Evolutionary conservation across 164 flowering plant species (phyloP), one percentile per base, ranked within the genome.

Genomic region (Brasenia schreberi): DNA sequence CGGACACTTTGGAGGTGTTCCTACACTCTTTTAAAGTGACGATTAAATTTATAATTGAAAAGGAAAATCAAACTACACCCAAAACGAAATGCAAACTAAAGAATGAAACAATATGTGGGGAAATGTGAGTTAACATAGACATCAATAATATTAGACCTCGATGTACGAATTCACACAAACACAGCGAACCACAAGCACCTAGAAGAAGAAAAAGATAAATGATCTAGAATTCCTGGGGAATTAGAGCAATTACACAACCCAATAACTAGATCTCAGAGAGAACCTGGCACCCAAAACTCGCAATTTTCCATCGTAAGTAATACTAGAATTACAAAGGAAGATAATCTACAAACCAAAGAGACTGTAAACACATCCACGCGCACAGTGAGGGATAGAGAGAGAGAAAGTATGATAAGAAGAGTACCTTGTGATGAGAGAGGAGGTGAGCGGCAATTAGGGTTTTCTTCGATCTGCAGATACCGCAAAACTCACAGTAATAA

Each of bases 401-500:
- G n/a, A 18, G 19, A 1, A 61, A 44, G 6, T 17, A 7, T 10
- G 16, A 17, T 33, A 33, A 33, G 39, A 33, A 33, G 23, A 17
- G 18, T 58, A 74, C 77, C 74, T 75, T 71, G 17, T 75, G 78
- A 56, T 75, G 52, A n/a, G 70, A 23, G 27, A 69, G 70, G 5
- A 75, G 17, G 14, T 72, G 78, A 42, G 72, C 12, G 9, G 67
- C 19, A 18, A 71, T 68, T 5, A 75, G 70, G n/a, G 70, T n/a
- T 60, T 69, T 75, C 68, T 75, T 75, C 19, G 78, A 75, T 23
- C 75, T 66, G 65, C 78, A 71, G 59, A 71, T 66, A 4, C 78
- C 78, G 33, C 77, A 75, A 59, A 62, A 69, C 7, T 75, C 72
- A 12, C 78, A 75, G 52, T 66, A 68, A 33, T 71, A 75, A 5